Percentiles rank a stretch among this genome's conserved stretches.
Conservation (phyloP, 805 yeast species). For the Metschnikowia corniflorae region DNA sequence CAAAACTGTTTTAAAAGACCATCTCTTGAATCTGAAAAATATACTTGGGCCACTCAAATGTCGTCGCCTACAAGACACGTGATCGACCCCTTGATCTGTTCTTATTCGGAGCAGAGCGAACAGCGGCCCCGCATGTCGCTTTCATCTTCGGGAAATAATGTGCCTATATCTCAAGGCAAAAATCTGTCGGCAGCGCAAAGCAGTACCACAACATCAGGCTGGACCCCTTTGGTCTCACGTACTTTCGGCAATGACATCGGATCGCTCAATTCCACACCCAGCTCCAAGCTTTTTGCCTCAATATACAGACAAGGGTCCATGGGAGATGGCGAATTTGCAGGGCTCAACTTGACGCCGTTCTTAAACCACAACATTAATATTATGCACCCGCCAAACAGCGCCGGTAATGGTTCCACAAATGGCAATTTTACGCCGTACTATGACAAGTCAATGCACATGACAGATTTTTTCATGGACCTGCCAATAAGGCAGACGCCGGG, state of each 20-base stretch:
- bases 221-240: constrained; percentile 43
- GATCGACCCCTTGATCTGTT: constrained; percentile 35
- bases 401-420: constrained; percentile 20
- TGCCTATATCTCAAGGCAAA: background rate
- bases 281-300: constrained; percentile 22
- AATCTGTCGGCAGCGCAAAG: constrained; percentile 1
- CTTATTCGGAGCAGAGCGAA: constrained; percentile 9
- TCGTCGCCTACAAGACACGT: constrained; percentile 35
- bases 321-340: constrained; percentile 20
- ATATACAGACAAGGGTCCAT: constrained; percentile 12
- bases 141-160: constrained; percentile 6
- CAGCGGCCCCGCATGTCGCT: constrained; percentile 5
- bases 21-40: no score
- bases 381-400: constrained; percentile 21
- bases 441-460: constrained; percentile 38
- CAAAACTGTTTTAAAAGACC: no score
- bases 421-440: constrained; percentile 38
- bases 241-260: constrained; percentile 34
- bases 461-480: constrained; percentile 44
- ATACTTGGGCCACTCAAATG: no score
- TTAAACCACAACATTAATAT: constrained; percentile 33
- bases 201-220: constrained; percentile 27
- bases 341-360: constrained; percentile 42
- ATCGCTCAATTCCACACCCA: constrained; percentile 37
- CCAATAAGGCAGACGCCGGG: constrained; percentile 37